Conservation (phyloP, 257 asterid species). For the Anisodus tanguticus region DNA sequence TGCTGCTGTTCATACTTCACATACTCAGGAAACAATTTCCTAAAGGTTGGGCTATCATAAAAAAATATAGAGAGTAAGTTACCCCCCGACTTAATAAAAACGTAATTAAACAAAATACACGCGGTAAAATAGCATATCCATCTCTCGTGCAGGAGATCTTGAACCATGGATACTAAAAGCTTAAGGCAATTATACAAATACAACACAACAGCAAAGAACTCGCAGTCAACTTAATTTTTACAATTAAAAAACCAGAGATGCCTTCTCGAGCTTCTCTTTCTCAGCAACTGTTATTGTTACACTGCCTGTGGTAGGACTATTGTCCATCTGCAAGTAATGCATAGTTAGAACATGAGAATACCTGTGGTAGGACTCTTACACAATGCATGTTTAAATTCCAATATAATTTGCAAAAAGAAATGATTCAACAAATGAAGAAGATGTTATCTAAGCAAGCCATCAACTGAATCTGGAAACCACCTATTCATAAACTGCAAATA, state of each 20-base stretch:
- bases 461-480: not conserved
- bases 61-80: slow-evolving; percentile 21
- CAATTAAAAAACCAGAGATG: slow-evolving; percentile 86
- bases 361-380: not conserved
- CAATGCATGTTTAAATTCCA: not conserved
- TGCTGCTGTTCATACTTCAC: slow-evolving; percentile 34
- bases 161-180: slow-evolving; percentile 1
- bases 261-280: slow-evolving; percentile 80
- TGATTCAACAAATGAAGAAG: not conserved
- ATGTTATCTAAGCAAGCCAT: not conserved
- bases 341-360: slow-evolving; percentile 15
- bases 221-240: slow-evolving; percentile 55
- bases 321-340: slow-evolving; percentile 70
- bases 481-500: not conserved
- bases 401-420: slow-evolving; percentile 13
- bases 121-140: not conserved
- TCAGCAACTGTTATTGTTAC: slow-evolving; percentile 81
- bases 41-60: slow-evolving; percentile 66
- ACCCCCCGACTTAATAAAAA: not conserved
- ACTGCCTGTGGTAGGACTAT: slow-evolving; percentile 94
- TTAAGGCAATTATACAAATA: not conserved
- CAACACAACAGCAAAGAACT: slow-evolving; percentile 20
- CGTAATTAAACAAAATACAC: not conserved
- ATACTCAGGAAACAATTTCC: slow-evolving; percentile 84
- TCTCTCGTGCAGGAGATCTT: not conserved